Percentiles rank a stretch among this genome's conserved stretches.
phyloP scores from a whole-genome alignment of 352 stramenopile species.

The Sclerospora graminicola region DNA sequence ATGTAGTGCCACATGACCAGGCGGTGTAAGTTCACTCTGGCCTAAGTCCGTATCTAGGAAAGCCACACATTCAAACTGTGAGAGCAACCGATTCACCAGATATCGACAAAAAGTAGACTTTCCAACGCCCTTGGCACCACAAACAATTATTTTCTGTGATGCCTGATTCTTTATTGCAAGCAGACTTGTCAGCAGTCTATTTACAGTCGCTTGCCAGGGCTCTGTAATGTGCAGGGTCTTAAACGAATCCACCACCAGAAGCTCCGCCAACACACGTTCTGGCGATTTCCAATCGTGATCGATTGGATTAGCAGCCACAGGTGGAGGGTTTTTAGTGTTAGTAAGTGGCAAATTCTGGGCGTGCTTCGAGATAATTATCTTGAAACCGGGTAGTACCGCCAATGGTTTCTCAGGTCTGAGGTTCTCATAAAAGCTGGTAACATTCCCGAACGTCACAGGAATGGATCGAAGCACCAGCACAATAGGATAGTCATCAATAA shows the following conservation, averaged over 20 bases:
- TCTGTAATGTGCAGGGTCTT: constrained; percentile 52
- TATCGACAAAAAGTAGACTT: constrained; percentile 95
- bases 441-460: constrained; percentile 54
- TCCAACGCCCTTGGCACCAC: constrained; percentile 91
- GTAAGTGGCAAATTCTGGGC: constrained; percentile 17
- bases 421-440: constrained; percentile 69
- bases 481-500: constrained; percentile 49
- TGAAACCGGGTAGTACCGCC: constrained; percentile 70
- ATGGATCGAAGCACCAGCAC: constrained; percentile 66
- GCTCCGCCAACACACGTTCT: constrained; percentile 37
- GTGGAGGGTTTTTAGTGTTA: constrained; percentile 7
- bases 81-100: constrained; percentile 87
- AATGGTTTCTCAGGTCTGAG: constrained; percentile 8
- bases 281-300: constrained; percentile 44
- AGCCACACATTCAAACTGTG: constrained; percentile 58
- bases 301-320: constrained; percentile 3
- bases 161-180: constrained; percentile 4
- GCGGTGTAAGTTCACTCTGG: constrained; percentile 90
- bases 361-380: constrained; percentile 59
- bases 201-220: constrained; percentile 37
- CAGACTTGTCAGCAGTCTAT: constrained; percentile 33
- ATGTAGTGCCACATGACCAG: constrained; percentile 89
- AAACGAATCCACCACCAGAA: constrained; percentile 48
- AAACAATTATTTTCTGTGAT: constrained; percentile 79
- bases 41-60: constrained; percentile 94